Conservation (phyloP, 1,284 basidiomycete genomes). For the Cronartium quercuum region DNA sequence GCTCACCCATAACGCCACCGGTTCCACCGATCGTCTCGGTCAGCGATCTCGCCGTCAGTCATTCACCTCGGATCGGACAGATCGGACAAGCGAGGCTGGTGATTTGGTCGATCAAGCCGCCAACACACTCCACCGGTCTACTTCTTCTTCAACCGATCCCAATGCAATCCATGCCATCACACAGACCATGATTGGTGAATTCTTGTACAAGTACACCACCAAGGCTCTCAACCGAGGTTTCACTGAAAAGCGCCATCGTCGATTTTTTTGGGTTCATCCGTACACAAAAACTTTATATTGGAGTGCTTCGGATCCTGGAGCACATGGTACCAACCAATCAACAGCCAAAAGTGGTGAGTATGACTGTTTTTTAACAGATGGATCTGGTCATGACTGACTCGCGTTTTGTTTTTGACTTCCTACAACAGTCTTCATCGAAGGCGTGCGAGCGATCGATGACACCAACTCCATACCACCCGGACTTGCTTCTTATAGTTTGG, state of each 20-base stretch:
- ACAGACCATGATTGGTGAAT: conserved; percentile 99
- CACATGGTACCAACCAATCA: conserved; percentile 75
- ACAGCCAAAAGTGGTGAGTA: conserved; percentile 90
- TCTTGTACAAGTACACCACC: conserved; percentile 94
- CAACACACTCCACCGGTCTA: background rate
- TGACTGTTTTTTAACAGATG: conserved; percentile 26
- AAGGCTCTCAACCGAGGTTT: conserved; percentile 82
- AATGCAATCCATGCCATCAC: conserved; percentile 78
- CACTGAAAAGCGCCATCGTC: conserved; percentile 80
- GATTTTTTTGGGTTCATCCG: conserved; percentile 99
- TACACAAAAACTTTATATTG: conserved; percentile 98
- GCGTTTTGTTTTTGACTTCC: background rate
- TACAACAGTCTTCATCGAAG: conserved; percentile 86
- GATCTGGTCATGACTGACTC: background rate
- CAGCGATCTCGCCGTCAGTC: conserved; percentile 15
- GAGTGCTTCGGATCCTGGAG: conserved; percentile 89
- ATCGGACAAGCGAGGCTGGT: conserved; percentile 54
- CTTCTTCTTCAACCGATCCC: conserved; percentile 44
- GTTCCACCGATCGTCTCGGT: conserved; percentile 15
- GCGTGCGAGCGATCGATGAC: conserved; percentile 81
- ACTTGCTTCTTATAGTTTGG: conserved; percentile 81
- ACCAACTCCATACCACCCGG: conserved; percentile 88
- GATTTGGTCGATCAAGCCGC: conserved; percentile 53
- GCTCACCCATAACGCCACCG: background rate
- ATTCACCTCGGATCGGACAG: conserved; percentile 30